These are phyloP conservation scores for Neoarthrinium moseri DNA, from an alignment of 2,329 filamentous ascomycete species.

Conservation along the genomic window DNA sequence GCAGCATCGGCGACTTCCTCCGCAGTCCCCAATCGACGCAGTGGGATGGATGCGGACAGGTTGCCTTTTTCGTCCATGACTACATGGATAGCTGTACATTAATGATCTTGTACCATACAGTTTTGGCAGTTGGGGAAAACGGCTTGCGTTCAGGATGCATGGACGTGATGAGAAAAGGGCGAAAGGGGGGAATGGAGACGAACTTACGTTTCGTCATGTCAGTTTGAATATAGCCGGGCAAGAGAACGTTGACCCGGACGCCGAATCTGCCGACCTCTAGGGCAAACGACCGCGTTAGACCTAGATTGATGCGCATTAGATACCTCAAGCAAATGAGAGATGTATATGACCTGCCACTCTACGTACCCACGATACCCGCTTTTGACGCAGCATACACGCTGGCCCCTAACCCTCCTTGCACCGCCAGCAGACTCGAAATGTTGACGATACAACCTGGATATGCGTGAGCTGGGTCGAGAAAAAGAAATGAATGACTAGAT, in stretches of 20 bases:
- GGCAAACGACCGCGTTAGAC: slow-evolving; percentile 66
- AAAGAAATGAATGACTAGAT: too few species aligned
- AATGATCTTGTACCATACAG: slow-evolving; percentile 14
- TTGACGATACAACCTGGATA: slow-evolving; percentile 71
- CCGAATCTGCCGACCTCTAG: slow-evolving; percentile 58
- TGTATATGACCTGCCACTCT: slow-evolving; percentile 3
- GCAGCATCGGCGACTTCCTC: slow-evolving; percentile 81
- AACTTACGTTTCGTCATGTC: slow-evolving; percentile 71
- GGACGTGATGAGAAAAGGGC: too few species aligned
- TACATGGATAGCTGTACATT: slow-evolving; percentile 36
- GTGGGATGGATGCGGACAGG: slow-evolving; percentile 55
- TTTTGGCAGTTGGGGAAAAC: too few species aligned
- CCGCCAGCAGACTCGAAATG: slow-evolving; percentile 72
- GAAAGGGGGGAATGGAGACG: slow-evolving; percentile 7
- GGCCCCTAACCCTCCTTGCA: slow-evolving; percentile 67
- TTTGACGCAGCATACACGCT: slow-evolving; percentile 78
- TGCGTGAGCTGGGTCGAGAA: too few species aligned
- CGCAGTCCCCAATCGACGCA: slow-evolving; percentile 63
- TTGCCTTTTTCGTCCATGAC: slow-evolving; percentile 23
- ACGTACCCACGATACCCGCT: slow-evolving; percentile 70
- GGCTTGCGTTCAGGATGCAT: too few species aligned
- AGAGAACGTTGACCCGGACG: slow-evolving; percentile 75
- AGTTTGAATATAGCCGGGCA: slow-evolving; percentile 81
- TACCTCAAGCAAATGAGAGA: slow-evolving; percentile 11
- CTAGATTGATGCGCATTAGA: slow-evolving; percentile 35